Percentiles rank a stretch among this genome's conserved stretches.
Evolutionary conservation across 1,139 yeast species (phyloP).

Genomic region (Entelexis paramagnoliae): DNA sequence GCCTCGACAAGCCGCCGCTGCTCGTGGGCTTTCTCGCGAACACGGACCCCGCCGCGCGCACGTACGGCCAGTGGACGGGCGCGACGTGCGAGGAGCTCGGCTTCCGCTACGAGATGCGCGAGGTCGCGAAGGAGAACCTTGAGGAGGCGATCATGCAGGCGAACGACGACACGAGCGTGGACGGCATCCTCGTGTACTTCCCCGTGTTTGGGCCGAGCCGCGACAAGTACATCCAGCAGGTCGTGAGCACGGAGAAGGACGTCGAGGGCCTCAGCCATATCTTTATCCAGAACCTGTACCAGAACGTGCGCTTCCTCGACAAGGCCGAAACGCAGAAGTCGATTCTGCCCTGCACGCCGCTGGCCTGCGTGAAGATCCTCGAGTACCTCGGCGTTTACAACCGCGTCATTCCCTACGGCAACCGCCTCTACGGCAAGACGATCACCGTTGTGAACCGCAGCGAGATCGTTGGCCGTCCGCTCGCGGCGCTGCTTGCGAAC

Average conservation of each 20-base stretch:
- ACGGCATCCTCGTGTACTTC: constrained; percentile 96
- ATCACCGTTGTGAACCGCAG: constrained; percentile 83
- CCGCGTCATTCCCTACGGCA: constrained; percentile 70
- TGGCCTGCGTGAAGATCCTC: constrained; percentile 85
- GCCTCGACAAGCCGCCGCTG: constrained; percentile 49
- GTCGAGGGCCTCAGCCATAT: constrained; percentile 91
- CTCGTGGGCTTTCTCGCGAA: constrained; percentile 89
- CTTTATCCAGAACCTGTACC: constrained; percentile 89
- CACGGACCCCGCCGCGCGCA: constrained; percentile 84
- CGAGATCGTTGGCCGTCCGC: constrained; percentile 93
- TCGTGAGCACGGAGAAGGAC: constrained; percentile 74
- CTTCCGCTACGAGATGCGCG: constrained; percentile 66
- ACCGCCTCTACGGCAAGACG: constrained; percentile 85
- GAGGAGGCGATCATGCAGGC: constrained; percentile 79
- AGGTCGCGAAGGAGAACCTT: constrained; percentile 66
- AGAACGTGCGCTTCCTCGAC: constrained; percentile 77
- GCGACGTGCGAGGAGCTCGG: constrained; percentile 83
- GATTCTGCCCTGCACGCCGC: constrained; percentile 89
- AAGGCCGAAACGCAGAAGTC: constrained; percentile 58
- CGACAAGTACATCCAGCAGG: constrained; percentile 90
- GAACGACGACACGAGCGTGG: constrained; percentile 61
- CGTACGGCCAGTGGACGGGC: constrained; percentile 94
- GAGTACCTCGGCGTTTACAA: constrained; percentile 87
- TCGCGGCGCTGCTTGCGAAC: constrained; percentile 90
- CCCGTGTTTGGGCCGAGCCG: constrained; percentile 94